phyloP scores from a whole-genome alignment of 1,284 basidiomycete species.

The Flammula alnicola region DNA sequence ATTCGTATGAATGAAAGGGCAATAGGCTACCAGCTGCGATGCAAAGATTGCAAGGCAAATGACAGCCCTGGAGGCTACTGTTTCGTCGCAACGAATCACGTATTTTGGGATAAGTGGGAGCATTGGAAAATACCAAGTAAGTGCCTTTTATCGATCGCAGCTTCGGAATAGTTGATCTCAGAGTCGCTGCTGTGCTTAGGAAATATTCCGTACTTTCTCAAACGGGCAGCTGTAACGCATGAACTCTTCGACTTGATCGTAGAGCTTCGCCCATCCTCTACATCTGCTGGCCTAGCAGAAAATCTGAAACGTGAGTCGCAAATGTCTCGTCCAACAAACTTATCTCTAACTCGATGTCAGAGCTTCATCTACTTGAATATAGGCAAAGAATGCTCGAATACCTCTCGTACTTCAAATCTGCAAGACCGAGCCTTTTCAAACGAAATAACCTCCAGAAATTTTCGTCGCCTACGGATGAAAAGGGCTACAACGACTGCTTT shows the following conservation, averaged over 20 bases:
- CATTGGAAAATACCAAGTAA: slow-evolving; percentile 15
- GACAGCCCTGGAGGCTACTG: background rate
- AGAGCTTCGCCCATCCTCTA: slow-evolving; percentile 8
- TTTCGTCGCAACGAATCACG: slow-evolving; percentile 1
- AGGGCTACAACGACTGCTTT: no score
- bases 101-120: slow-evolving; percentile 9
- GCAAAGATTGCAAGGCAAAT: slow-evolving; percentile 12
- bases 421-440: no score
- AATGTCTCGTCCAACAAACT: no score
- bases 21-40: slow-evolving; percentile 13
- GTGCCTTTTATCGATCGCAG: background rate
- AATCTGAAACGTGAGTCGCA: slow-evolving; percentile 11
- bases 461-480: no score
- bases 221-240: slow-evolving; percentile 5
- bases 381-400: no score
- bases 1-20: slow-evolving; percentile 13
- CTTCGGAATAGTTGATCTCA: background rate
- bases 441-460: no score
- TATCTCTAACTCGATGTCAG: no score
- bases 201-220: slow-evolving; percentile 7
- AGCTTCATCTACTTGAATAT: no score
- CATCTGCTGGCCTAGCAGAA: slow-evolving; percentile 12
- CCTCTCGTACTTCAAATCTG: no score
- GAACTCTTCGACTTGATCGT: slow-evolving; percentile 10
- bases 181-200: background rate